Conservation (phyloP, 371 early-diverging fungal genomes). For the Coemansia sp. region DNA sequence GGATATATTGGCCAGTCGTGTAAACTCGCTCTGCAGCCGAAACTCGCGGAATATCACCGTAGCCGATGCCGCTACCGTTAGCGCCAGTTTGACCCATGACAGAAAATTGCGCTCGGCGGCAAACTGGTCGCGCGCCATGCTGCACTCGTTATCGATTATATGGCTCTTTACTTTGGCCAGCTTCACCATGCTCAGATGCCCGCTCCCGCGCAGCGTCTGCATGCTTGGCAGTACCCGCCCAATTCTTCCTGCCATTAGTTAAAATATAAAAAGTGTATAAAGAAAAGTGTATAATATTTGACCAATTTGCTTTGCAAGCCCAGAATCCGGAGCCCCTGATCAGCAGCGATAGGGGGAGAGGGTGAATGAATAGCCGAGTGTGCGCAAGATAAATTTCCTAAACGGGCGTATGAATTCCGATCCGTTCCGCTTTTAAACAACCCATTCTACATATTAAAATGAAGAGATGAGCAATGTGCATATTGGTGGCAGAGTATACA, state of each 20-base stretch:
- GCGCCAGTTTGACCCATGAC: conserved; percentile 41
- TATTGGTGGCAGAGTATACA: too few relatives aligned
- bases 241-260: background rate
- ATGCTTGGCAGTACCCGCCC: background rate
- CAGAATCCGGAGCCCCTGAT: conserved; percentile 1
- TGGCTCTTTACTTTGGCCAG: background rate
- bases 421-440: too few relatives aligned
- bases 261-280: background rate
- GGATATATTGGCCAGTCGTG: conserved; percentile 11
- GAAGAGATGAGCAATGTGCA: too few relatives aligned
- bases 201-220: background rate
- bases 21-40: background rate
- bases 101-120: conserved; percentile 45
- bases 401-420: too few relatives aligned
- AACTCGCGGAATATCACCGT: conserved; percentile 18
- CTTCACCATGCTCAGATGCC: background rate
- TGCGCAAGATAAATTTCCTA: too few relatives aligned
- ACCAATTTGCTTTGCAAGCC: background rate
- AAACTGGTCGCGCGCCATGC: conserved; percentile 51
- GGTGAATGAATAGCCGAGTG: background rate
- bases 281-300: background rate
- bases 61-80: conserved; percentile 26
- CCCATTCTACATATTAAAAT: too few relatives aligned
- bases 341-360: background rate
- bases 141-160: conserved; percentile 31